Evolutionary conservation across 139 green algal species (phyloP).

Genomic region (Parachlorella kessleri): DNA sequence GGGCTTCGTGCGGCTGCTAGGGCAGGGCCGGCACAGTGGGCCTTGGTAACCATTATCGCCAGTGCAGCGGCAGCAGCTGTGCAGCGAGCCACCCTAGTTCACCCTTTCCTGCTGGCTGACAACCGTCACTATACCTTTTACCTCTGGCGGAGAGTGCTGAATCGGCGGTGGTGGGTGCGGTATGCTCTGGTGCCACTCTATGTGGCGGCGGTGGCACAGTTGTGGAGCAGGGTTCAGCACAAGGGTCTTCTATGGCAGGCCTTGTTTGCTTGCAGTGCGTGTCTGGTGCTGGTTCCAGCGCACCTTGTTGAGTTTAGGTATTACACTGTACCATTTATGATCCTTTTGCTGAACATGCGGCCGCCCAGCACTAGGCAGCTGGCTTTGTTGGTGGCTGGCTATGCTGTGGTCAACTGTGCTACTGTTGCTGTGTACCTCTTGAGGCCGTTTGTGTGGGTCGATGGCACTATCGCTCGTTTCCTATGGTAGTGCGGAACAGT

Average conservation of each 20-base stretch:
- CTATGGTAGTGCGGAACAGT: slow-evolving; percentile 93
- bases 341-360: slow-evolving; percentile 64
- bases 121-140: slow-evolving; percentile 98
- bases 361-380: background rate
- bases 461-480: slow-evolving; percentile 80
- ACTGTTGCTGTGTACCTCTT: slow-evolving; percentile 77
- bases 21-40: background rate
- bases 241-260: slow-evolving; percentile 40
- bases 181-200: slow-evolving; percentile 63
- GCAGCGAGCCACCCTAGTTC: slow-evolving; percentile 57
- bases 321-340: slow-evolving; percentile 71
- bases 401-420: slow-evolving; percentile 50
- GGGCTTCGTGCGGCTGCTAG: background rate
- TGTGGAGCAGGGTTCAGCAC: slow-evolving; percentile 35
- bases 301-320: slow-evolving; percentile 92
- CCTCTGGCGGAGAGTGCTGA: slow-evolving; percentile 75
- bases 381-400: slow-evolving; percentile 18
- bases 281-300: slow-evolving; percentile 72
- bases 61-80: slow-evolving; percentile 6
- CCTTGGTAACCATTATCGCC: background rate
- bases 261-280: slow-evolving; percentile 38
- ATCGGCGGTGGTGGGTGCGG: slow-evolving; percentile 1
- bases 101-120: slow-evolving; percentile 94
- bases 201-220: slow-evolving; percentile 27
- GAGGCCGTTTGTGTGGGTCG: slow-evolving; percentile 70